Base-by-base conservation (phyloP, 805 yeast species). In the Hanseniaspora pseudoguilliermondii region DNA sequence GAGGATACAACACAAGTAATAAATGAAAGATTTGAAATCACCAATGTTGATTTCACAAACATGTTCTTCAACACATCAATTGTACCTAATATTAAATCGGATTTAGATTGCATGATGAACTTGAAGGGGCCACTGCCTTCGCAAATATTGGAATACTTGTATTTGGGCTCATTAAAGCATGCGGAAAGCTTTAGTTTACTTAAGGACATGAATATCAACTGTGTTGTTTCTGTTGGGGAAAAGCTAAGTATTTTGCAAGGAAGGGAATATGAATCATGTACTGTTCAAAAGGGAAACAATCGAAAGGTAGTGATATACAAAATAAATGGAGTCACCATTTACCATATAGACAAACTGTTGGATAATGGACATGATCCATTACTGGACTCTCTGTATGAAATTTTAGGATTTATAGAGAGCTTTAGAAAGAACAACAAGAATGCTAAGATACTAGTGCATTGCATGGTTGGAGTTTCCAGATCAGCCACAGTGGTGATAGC, bases 401-500 rank as follows among this genome's bases (percentile, higher is more conserved):
- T 90, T 23, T 71, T 91, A 42, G 71, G 76, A 1, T 86, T 81
- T 63, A 78, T 89, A 52, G 84, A 86, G 54, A 75, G 73, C 29
- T 42, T 46, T 21, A 29, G 47, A 46, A 78, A 79, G 20, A 71
- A 72, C 59, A 60, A 66, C 21, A 60, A 61, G 0, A 70, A 69
- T 39, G 79, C 79, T 23, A 78, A 77, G 47, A 80, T 83, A 2
- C 72, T 91, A 58, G 90, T 91, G 11, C 97, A 91, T 67, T 91
- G 97, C 63, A 85, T 95, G 64, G 97, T 88, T 49, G 97, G 97
- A 0, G 97, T 91, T 3, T 86, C 96, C 0, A 73, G 97, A 55
- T 86, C 95, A 2, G 97, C 97, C 0, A 87, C 97, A 0, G 95
- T 91, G 11, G 91, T 95, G 62, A 91, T 91, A 61, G 96, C 96